phyloP scores from a whole-genome alignment of 1,284 basidiomycete genomes.

The Amylostereum areolatum region DNA sequence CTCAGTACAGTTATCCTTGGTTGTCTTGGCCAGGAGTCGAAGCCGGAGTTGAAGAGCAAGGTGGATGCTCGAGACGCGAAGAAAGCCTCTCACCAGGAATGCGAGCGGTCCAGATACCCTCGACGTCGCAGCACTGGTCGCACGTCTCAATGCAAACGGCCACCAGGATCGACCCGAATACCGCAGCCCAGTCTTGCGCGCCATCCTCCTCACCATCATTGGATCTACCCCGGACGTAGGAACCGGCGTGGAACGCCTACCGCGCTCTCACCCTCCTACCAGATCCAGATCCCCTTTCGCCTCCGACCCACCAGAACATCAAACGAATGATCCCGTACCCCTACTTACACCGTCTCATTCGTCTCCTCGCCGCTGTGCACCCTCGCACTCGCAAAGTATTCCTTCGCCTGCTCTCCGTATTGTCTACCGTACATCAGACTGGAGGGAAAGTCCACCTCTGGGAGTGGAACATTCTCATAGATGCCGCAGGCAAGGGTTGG shows the following conservation, averaged over 20 bases:
- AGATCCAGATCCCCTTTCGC: constrained; percentile 11
- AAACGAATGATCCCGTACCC: constrained; percentile 20
- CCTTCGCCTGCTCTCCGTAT: constrained; percentile 55
- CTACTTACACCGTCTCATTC: constrained; percentile 54
- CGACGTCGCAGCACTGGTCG: constrained; percentile 8
- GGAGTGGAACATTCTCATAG: constrained; percentile 73
- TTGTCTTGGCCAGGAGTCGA: background rate
- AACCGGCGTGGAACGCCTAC: constrained; percentile 60
- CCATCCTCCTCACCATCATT: constrained; percentile 25
- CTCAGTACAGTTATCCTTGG: background rate
- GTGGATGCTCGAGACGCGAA: background rate
- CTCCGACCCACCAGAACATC: constrained; percentile 6
- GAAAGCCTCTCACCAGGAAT: background rate
- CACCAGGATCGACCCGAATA: constrained; percentile 6
- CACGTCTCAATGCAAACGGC: constrained; percentile 4
- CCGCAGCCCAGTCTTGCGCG: constrained; percentile 3
- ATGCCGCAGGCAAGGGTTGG: constrained; percentile 61
- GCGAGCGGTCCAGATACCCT: background rate
- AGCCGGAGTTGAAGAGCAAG: background rate
- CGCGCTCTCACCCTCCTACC: constrained; percentile 31
- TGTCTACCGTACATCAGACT: constrained; percentile 45
- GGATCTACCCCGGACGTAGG: constrained; percentile 33
- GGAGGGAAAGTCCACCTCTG: constrained; percentile 47
- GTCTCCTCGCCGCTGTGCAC: constrained; percentile 42
- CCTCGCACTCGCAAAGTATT: constrained; percentile 56